Evolutionary conservation across 1,284 basidiomycete species (phyloP).

Genomic region (Moesziomyces antarcticus): DNA sequence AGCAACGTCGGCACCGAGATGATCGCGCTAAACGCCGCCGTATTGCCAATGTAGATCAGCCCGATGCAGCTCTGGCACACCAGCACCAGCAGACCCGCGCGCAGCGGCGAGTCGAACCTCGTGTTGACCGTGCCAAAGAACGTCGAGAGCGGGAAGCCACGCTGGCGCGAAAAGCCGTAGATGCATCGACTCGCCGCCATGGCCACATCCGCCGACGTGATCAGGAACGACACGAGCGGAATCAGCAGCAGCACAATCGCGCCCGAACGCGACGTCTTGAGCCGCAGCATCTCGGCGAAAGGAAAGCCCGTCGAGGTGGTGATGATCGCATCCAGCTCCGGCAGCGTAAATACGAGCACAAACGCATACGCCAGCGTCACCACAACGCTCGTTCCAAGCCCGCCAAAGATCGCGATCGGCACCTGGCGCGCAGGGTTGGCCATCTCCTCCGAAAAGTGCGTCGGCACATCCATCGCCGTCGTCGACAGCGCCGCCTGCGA

Average conservation of each 20-base stretch:
- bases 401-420: constrained; percentile 26
- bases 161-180: constrained; percentile 20
- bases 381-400: constrained; percentile 14
- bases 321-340: constrained; percentile 14
- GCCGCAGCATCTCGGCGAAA: constrained; percentile 27
- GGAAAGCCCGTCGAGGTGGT: constrained; percentile 34
- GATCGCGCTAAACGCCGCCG: constrained; percentile 35
- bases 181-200: constrained; percentile 30
- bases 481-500: constrained; percentile 34
- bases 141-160: constrained; percentile 23
- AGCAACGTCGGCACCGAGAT: constrained; percentile 34
- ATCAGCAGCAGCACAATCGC: constrained; percentile 31
- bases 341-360: constrained; percentile 35
- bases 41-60: constrained; percentile 38
- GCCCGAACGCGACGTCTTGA: constrained; percentile 23
- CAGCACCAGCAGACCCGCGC: constrained; percentile 16
- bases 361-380: constrained; percentile 25
- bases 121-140: constrained; percentile 21
- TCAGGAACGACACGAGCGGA: constrained; percentile 24
- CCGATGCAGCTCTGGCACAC: constrained; percentile 14
- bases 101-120: constrained; percentile 24
- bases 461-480: constrained; percentile 24
- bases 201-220: constrained; percentile 17
- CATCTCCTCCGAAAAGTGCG: constrained; percentile 43
- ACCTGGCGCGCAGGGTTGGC: constrained; percentile 15